These are phyloP conservation scores for Stachybotrys elegans DNA, from an alignment of 2,329 filamentous ascomycete species.

Conservation along the genomic window DNA sequence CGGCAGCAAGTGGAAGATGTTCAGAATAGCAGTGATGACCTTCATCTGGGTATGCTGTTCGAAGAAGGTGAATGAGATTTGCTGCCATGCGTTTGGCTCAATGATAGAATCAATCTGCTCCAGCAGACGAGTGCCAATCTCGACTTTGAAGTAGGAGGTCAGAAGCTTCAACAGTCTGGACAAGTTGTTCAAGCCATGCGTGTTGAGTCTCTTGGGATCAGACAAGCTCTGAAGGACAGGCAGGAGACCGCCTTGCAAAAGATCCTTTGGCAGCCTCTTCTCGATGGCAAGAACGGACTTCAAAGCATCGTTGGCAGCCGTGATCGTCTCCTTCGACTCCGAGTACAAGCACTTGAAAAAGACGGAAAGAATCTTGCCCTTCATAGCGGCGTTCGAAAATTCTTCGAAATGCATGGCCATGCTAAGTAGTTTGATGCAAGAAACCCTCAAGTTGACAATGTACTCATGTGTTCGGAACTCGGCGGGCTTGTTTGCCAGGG, in stretches of 20 bases:
- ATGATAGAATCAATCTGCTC: conserved; percentile 92
- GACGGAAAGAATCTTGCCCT: conserved; percentile 76
- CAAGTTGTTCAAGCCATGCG: conserved; percentile 85
- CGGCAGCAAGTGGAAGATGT: conserved; percentile 95
- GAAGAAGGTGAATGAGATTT: conserved; percentile 89
- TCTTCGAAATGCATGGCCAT: conserved; percentile 92
- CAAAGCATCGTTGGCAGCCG: conserved; percentile 86
- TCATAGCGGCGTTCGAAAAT: conserved; percentile 67
- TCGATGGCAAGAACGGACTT: conserved; percentile 83
- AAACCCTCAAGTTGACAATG: conserved; percentile 86
- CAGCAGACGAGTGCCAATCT: conserved; percentile 88
- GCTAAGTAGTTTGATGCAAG: conserved; percentile 87
- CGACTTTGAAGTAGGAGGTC: conserved; percentile 98
- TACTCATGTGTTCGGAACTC: conserved; percentile 95
- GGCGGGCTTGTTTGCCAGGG: conserved; percentile 82
- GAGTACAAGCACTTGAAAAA: conserved; percentile 98
- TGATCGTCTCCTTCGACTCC: conserved; percentile 85
- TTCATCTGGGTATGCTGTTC: conserved; percentile 93
- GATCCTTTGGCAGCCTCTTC: conserved; percentile 88
- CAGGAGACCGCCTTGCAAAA: conserved; percentile 87
- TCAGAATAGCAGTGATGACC: conserved; percentile 89
- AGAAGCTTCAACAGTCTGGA: conserved; percentile 84
- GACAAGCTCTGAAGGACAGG: conserved; percentile 96
- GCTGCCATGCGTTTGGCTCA: conserved; percentile 73
- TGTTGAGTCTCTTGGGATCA: conserved; percentile 83